Evolutionary conservation across 169 alveolate species (phyloP).

Genomic region (Plasmodium cynomolgi): DNA sequence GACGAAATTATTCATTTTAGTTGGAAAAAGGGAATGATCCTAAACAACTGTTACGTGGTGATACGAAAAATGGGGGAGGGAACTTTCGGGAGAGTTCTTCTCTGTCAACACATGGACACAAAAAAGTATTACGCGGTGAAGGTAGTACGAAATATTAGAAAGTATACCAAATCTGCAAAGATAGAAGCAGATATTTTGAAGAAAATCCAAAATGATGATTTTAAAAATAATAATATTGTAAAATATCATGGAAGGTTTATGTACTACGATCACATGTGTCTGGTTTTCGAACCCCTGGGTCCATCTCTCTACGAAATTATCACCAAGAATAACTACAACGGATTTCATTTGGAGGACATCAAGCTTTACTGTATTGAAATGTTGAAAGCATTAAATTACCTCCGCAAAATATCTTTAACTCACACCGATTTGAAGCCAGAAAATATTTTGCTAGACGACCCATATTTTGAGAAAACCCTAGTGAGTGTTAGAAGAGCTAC

Average conservation of each 20-base stretch:
- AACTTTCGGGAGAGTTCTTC: conserved; percentile 98
- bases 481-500: conserved; percentile 79
- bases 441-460: conserved; percentile 93
- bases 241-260: conserved; percentile 91
- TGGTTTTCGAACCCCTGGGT: conserved; percentile 97
- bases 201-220: conserved; percentile 85
- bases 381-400: conserved; percentile 92
- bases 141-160: conserved; percentile 93
- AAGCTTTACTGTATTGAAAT: conserved; percentile 93
- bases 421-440: conserved; percentile 99
- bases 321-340: conserved; percentile 93
- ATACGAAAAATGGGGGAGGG: conserved; percentile 95
- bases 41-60: conserved; percentile 89
- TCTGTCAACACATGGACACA: conserved; percentile 88
- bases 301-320: conserved; percentile 95
- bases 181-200: conserved; percentile 95
- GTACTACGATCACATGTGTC: conserved; percentile 91
- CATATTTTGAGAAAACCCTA: conserved; percentile 81
- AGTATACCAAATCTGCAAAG: conserved; percentile 96
- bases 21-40: conserved; percentile 84
- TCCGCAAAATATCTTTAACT: conserved; percentile 92
- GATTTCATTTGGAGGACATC: conserved; percentile 93
- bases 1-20: conserved; percentile 80
- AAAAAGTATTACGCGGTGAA: conserved; percentile 92
- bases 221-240: conserved; percentile 91